These are phyloP conservation scores for Backusella australiensis DNA, from an alignment of 192 early-diverging fungal species.

Conservation along the genomic window DNA sequence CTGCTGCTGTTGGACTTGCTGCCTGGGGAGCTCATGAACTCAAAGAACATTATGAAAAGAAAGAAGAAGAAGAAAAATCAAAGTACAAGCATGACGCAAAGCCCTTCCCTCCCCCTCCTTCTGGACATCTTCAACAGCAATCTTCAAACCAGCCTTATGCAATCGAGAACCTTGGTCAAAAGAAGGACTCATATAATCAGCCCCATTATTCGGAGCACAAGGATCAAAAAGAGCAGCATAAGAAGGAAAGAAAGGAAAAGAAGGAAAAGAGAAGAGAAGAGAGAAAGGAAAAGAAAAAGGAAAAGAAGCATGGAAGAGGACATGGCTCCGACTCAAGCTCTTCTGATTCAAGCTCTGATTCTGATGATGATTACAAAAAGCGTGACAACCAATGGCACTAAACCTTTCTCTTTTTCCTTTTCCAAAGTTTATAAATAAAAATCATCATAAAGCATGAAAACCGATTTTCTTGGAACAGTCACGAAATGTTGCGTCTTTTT, in stretches of 20 bases:
- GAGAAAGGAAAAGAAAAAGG: not conserved
- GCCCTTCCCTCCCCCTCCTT: not conserved
- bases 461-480: not conserved
- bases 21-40: constrained; percentile 32
- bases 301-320: not conserved
- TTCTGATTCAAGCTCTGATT: not conserved
- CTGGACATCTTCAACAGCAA: not conserved
- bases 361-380: constrained; percentile 9
- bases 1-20: constrained; percentile 36
- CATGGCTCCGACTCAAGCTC: constrained; percentile 2
- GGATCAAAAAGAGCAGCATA: not conserved
- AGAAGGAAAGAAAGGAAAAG: constrained; percentile 13
- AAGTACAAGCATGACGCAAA: constrained; percentile 9
- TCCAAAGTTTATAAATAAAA: not conserved
- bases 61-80: constrained; percentile 14
- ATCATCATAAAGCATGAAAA: not conserved
- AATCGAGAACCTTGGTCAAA: constrained; percentile 4
- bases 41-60: constrained; percentile 30
- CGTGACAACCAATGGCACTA: not conserved
- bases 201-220: not conserved
- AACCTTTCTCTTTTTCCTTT: not conserved
- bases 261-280: not conserved
- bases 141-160: not conserved
- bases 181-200: not conserved
- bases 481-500: not conserved